phyloP scores from a whole-genome alignment of 192 early-diverging fungal species.

The Linnemannia hyalina region DNA sequence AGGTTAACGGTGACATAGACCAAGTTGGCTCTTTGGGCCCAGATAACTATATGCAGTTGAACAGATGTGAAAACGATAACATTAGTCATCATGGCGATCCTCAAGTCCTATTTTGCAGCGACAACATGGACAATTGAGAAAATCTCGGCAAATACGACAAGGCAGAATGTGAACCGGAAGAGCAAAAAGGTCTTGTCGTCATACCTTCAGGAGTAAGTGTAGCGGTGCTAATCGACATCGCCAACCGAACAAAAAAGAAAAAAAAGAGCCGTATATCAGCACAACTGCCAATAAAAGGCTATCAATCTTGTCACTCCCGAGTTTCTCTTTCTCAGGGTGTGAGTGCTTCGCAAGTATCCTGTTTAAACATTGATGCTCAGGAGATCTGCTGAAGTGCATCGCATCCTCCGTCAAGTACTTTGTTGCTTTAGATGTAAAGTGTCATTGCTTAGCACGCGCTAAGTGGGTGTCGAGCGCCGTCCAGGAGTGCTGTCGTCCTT shows the following conservation, averaged over 20 bases:
- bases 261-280: background rate
- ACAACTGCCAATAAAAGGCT: too few species aligned
- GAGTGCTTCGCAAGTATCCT: background rate
- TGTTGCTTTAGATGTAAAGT: background rate
- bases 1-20: constrained; percentile 89
- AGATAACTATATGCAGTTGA: constrained; percentile 70
- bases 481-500: background rate
- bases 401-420: background rate
- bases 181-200: background rate
- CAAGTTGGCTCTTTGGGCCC: constrained; percentile 90
- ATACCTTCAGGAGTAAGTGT: constrained; percentile 54
- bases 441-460: background rate
- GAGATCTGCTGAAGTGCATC: background rate
- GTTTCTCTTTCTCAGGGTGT: background rate
- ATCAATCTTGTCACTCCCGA: background rate
- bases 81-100: background rate
- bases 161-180: background rate
- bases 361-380: background rate
- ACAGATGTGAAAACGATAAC: background rate
- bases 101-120: background rate
- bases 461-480: background rate
- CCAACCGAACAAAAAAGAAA: background rate
- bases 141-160: background rate
- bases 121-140: background rate
- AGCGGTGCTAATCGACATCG: background rate